Evolutionary conservation across 176 grass and related monocot species (phyloP).

Genomic region (Oryza glaberrima): DNA sequence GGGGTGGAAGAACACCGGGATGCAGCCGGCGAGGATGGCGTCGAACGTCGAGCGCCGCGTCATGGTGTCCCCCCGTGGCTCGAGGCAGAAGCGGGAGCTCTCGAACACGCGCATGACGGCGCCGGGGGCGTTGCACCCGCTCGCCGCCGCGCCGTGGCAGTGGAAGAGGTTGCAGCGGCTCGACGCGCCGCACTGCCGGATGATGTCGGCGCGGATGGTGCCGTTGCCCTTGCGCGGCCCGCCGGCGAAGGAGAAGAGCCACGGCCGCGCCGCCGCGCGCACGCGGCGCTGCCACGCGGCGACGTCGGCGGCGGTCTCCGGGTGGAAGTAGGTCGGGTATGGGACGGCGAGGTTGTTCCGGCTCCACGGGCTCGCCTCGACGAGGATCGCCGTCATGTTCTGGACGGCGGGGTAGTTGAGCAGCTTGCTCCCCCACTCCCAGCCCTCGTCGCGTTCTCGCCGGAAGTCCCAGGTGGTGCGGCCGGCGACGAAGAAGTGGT

Average conservation of each 20-base stretch:
- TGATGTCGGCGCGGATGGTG: slow-evolving; percentile 55
- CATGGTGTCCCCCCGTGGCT: slow-evolving; percentile 69
- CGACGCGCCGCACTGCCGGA: slow-evolving; percentile 51
- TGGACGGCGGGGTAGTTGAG: slow-evolving; percentile 32
- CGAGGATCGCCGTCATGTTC: slow-evolving; percentile 59
- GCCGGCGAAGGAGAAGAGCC: slow-evolving; percentile 64
- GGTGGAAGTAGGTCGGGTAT: slow-evolving; percentile 77
- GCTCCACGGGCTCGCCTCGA: slow-evolving; percentile 50
- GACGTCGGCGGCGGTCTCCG: slow-evolving; percentile 45
- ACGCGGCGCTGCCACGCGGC: slow-evolving; percentile 48
- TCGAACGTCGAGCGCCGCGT: slow-evolving; percentile 77
- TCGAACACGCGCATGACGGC: slow-evolving; percentile 67
- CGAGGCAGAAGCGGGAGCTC: slow-evolving; percentile 63
- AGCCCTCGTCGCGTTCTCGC: slow-evolving; percentile 6
- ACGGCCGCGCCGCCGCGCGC: slow-evolving; percentile 29
- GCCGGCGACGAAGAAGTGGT: slow-evolving; percentile 59
- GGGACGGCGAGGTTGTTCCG: slow-evolving; percentile 57
- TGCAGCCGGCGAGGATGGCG: slow-evolving; percentile 68
- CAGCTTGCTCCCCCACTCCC: slow-evolving; percentile 53
- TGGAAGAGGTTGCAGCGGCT: slow-evolving; percentile 53
- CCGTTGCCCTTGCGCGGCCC: slow-evolving; percentile 42
- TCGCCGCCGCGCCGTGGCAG: slow-evolving; percentile 33
- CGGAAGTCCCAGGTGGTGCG: slow-evolving; percentile 66
- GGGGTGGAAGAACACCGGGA: slow-evolving; percentile 78
- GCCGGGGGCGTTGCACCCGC: slow-evolving; percentile 45